phyloP scores from a whole-genome alignment of 768 basidiomycete genomes.

The Mycena metata region DNA sequence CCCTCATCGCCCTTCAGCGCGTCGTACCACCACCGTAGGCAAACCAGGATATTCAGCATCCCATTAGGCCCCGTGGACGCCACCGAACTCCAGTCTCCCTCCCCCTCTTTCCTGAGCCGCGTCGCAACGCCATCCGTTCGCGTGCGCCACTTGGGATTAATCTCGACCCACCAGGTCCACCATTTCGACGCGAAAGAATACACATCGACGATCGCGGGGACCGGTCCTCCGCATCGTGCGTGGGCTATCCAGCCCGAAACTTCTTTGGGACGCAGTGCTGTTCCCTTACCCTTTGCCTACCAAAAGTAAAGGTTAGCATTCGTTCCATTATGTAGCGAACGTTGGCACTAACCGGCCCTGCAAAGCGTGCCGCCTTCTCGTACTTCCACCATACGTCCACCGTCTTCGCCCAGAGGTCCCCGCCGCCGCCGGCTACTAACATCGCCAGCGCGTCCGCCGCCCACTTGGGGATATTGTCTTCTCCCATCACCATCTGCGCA shows the following conservation, averaged over 20 bases:
- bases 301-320: too few species aligned
- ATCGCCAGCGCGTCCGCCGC: background rate
- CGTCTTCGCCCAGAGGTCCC: background rate
- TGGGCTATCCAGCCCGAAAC: background rate
- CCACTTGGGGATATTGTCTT: background rate
- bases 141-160: slow-evolving; percentile 1
- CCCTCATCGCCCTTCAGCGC: slow-evolving; percentile 21
- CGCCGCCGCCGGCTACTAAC: background rate
- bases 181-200: too few species aligned
- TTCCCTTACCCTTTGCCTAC: background rate
- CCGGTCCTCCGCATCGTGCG: background rate
- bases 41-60: slow-evolving; percentile 9
- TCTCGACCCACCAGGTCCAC: background rate
- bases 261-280: background rate
- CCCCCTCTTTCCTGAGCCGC: background rate
- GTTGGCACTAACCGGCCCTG: background rate
- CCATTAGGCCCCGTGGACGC: background rate
- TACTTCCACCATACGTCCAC: slow-evolving; percentile 10
- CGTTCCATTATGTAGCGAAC: too few species aligned
- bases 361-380: background rate
- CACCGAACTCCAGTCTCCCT: slow-evolving; percentile 1
- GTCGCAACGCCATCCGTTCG: too few species aligned
- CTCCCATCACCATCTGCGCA: background rate
- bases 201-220: too few species aligned
- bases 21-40: slow-evolving; percentile 32